These are phyloP conservation scores for Acacia concinna DNA, from an alignment of 331 rosid genomes.

Conservation along the genomic window DNA sequence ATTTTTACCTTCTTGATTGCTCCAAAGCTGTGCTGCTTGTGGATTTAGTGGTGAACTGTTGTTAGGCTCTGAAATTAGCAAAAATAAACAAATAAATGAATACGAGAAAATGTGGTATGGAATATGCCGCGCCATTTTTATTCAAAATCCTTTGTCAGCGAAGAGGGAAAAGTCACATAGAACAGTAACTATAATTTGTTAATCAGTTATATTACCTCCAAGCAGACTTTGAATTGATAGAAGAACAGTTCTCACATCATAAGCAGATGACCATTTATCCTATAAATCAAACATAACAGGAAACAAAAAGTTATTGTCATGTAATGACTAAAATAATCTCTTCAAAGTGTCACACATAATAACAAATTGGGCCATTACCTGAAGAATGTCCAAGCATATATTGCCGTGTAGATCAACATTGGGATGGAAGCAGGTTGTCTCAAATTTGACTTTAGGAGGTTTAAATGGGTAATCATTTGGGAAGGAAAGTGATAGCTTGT, in stretches of 20 bases:
- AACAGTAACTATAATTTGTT: too few species aligned
- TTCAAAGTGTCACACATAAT: not conserved
- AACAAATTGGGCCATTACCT: slow-evolving; percentile 45
- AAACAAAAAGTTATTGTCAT: not conserved
- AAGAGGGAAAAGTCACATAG: too few species aligned
- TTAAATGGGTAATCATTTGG: slow-evolving; percentile 93
- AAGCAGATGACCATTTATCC: slow-evolving; percentile 99
- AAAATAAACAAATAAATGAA: not conserved
- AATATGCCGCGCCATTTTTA: not conserved
- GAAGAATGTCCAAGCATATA: slow-evolving; percentile 97
- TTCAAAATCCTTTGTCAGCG: not conserved
- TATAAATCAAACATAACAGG: slow-evolving; percentile 14
- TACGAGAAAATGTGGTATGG: not conserved
- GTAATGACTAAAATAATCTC: not conserved
- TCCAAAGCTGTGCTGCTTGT: slow-evolving; percentile 96
- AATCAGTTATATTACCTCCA: slow-evolving; percentile 58
- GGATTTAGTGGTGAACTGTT: slow-evolving; percentile 86
- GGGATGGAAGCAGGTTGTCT: slow-evolving; percentile 83
- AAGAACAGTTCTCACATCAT: slow-evolving; percentile 92
- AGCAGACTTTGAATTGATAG: slow-evolving; percentile 94
- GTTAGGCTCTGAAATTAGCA: slow-evolving; percentile 68
- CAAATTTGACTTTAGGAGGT: slow-evolving; percentile 93
- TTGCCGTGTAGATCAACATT: slow-evolving; percentile 83
- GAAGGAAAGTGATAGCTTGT: slow-evolving; percentile 71
- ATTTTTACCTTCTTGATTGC: slow-evolving; percentile 79